phyloP scores from a whole-genome alignment of 768 basidiomycete species.

The Lentinus brumalis region DNA sequence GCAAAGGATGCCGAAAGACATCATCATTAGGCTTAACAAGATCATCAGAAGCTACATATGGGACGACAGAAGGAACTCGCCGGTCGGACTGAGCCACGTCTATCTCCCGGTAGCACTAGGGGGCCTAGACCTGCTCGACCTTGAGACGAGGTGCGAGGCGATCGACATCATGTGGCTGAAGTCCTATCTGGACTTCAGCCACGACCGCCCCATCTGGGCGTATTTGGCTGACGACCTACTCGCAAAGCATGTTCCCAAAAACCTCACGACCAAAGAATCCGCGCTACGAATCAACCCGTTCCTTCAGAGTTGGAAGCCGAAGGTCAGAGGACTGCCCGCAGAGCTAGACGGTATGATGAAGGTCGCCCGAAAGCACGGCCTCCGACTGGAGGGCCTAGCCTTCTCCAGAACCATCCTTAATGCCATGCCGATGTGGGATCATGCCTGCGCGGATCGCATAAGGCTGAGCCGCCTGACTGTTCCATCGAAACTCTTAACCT shows the following conservation, averaged over 20 bases:
- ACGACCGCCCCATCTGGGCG: conserved; percentile 11
- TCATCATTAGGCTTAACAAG: neutral
- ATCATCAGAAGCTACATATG: conserved; percentile 5
- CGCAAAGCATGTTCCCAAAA: neutral
- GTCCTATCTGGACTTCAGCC: neutral
- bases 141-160: conserved; percentile 15
- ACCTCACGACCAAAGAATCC: neutral
- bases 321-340: neutral
- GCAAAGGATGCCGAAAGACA: conserved; percentile 25
- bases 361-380: too few relatives aligned
- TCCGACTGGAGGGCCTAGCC: too few relatives aligned
- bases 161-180: conserved; percentile 20
- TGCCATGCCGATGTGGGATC: too few relatives aligned
- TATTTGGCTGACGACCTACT: conserved; percentile 13
- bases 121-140: conserved; percentile 3
- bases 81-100: neutral
- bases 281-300: neutral
- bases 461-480: too few relatives aligned
- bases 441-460: too few relatives aligned
- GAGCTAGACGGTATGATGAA: too few relatives aligned
- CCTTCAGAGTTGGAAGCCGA: conserved; percentile 8
- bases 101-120: neutral
- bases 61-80: neutral
- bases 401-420: too few relatives aligned
- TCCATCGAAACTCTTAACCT: neutral